These are phyloP conservation scores for Xylariales sp. DNA, from an alignment of 2,329 filamentous ascomycete species.

Conservation along the genomic window DNA sequence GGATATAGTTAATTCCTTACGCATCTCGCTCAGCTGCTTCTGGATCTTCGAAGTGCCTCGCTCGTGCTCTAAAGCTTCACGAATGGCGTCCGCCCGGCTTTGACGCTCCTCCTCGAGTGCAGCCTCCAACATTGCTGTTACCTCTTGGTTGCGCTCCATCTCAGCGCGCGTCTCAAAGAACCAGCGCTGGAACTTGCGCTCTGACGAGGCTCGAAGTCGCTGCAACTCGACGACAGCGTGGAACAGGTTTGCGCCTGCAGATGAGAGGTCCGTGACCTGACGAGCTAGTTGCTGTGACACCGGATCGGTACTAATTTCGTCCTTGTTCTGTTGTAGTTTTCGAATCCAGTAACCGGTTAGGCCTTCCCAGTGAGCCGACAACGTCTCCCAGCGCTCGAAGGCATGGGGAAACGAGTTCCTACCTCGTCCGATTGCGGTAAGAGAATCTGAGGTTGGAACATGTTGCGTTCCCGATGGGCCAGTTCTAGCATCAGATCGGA, in stretches of 20 bases:
- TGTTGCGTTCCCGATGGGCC: slow-evolving; percentile 28
- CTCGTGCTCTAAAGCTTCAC: slow-evolving; percentile 61
- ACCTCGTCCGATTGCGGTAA: slow-evolving; percentile 25
- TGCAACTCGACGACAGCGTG: slow-evolving; percentile 97
- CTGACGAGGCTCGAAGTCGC: slow-evolving; percentile 85
- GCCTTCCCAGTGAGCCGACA: slow-evolving; percentile 97
- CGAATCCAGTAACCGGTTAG: slow-evolving; percentile 97
- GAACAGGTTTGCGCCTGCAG: slow-evolving; percentile 93
- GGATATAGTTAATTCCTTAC: slow-evolving; percentile 86
- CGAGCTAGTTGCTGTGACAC: slow-evolving; percentile 83
- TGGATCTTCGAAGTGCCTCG: slow-evolving; percentile 66
- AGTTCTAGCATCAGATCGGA: slow-evolving; percentile 19
- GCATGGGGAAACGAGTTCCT: slow-evolving; percentile 86
- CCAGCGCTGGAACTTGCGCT: slow-evolving; percentile 97
- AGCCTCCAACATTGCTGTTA: slow-evolving; percentile 73
- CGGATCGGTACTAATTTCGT: slow-evolving; percentile 77
- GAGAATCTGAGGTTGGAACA: slow-evolving; percentile 28
- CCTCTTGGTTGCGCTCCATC: slow-evolving; percentile 78
- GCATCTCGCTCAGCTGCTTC: slow-evolving; percentile 82
- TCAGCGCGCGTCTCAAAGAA: slow-evolving; percentile 93
- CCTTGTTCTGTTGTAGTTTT: slow-evolving; percentile 82
- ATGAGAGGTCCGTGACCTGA: slow-evolving; percentile 95
- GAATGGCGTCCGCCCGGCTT: slow-evolving; percentile 62
- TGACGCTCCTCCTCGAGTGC: slow-evolving; percentile 71
- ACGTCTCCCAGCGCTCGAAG: slow-evolving; percentile 94